Evolutionary conservation across 2,329 filamentous ascomycete species (phyloP).

Genomic region (Huntiella savannae): DNA sequence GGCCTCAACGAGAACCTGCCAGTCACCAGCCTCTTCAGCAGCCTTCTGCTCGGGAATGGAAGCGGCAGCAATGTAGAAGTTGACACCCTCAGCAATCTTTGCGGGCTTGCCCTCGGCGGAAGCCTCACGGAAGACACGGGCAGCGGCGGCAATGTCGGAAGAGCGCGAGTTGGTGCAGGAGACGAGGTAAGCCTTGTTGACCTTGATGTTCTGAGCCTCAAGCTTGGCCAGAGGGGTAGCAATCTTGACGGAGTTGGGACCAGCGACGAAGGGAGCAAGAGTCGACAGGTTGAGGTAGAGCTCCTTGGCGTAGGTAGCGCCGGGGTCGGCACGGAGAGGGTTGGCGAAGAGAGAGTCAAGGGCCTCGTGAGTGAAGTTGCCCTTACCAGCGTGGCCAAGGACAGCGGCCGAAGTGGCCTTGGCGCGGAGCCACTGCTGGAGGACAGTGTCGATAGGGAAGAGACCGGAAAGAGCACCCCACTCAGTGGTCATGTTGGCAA

Average conservation of each 20-base stretch:
- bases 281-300: constrained; percentile 69
- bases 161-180: constrained; percentile 76
- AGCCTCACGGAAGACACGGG: constrained; percentile 67
- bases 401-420: constrained; percentile 59
- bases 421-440: constrained; percentile 53
- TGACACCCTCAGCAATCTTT: constrained; percentile 55
- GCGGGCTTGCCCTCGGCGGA: constrained; percentile 43
- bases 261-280: constrained; percentile 65
- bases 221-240: constrained; percentile 60
- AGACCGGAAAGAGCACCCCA: constrained; percentile 46
- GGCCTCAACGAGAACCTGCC: constrained; percentile 64
- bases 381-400: constrained; percentile 25
- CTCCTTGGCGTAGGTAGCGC: constrained; percentile 64
- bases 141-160: constrained; percentile 66
- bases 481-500: constrained; percentile 66
- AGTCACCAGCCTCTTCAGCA: constrained; percentile 67
- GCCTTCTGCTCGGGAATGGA: constrained; percentile 57
- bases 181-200: constrained; percentile 67
- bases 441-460: constrained; percentile 61
- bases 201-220: constrained; percentile 50
- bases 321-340: constrained; percentile 50
- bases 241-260: constrained; percentile 82
- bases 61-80: constrained; percentile 80
- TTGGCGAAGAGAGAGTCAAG: constrained; percentile 56
- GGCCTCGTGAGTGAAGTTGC: constrained; percentile 50